Evolutionary conservation across 495 filamentous ascomycete genomes (phyloP), one percentile per base, ranked within the genome.

Genomic region (Podospora pseudopauciseta): DNA sequence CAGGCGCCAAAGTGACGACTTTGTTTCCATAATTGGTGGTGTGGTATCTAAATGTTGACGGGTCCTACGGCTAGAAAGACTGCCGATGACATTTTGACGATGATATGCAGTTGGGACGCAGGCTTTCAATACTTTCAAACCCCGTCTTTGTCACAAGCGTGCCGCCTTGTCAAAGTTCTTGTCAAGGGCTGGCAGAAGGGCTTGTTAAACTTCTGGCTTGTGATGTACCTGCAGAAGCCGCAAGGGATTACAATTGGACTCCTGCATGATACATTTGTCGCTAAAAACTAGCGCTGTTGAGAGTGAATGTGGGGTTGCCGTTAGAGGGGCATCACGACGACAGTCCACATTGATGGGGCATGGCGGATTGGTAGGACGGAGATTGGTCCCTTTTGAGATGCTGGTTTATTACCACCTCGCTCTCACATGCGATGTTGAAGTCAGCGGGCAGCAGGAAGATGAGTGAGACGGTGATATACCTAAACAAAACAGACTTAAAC

Each of bases 251-350:
- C 16, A 56, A 19, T 15, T 58, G n/a, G 55, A 58, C 55, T 49
- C 30, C 61, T 63, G 61, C 61, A 63, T 63, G 61, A 63, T 63
- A 32, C 30, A 63, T 44, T 61, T 28, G 23, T 28, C 20, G 59
- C 28, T n/a, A 39, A 19, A 39, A 19, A 20, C n/a, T 39, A 63
- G 61, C 30, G 61, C 5, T 26, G 61, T 49, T 63, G 61, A 32
- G 30, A 61, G 32, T 28, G 9, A 26, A 61, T 27, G 23, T 61
- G 59, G 59, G 59, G 20, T 27, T 27, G 7, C 59, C 28, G 59
- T 28, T 61, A 32, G 61, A 63, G 61, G 61, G 61, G 61, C 15
- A 49, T 18, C n/a, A 9, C 15, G n/a, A 19, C 55, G 7, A 58
- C 55, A 49, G 6, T 11, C 39, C 7, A 6, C 30, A 32, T 7